Evolutionary conservation across 2,329 filamentous ascomycete species (phyloP).

Genomic region (Penicillium griseofulvum): DNA sequence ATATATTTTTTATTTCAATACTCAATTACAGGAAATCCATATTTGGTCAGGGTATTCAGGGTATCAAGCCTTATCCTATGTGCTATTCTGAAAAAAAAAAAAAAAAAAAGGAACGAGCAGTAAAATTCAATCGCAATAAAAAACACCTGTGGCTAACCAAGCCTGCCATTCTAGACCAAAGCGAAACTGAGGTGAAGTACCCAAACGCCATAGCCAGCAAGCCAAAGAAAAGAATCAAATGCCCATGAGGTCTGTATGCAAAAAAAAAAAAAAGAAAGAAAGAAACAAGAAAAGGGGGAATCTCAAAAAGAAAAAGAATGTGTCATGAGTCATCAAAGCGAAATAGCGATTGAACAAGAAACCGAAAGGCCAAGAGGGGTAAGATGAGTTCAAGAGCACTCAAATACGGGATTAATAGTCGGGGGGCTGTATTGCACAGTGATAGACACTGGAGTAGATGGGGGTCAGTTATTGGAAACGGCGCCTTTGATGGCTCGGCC

Average conservation of each 20-base stretch:
- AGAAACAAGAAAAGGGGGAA: conserved; percentile 14
- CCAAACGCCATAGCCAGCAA: conserved; percentile 12
- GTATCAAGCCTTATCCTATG: conserved; percentile 23
- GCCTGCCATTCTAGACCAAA: conserved; percentile 22
- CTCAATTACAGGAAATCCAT: conserved; percentile 10
- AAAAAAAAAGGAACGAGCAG: neutral
- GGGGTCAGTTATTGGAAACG: conserved; percentile 6
- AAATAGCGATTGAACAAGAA: neutral
- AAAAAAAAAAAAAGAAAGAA: neutral
- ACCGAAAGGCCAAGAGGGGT: neutral
- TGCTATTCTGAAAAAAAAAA: conserved; percentile 1
- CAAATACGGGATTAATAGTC: conserved; percentile 10
- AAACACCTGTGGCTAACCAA: conserved; percentile 15
- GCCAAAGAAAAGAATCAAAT: conserved; percentile 5
- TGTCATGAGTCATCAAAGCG: conserved; percentile 11
- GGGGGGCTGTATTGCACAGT: conserved; percentile 1
- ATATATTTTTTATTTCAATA: too few species aligned
- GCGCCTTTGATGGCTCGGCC: neutral
- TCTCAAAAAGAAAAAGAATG: conserved; percentile 16
- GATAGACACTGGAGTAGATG: neutral
- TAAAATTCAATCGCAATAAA: conserved; percentile 2
- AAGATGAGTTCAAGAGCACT: neutral
- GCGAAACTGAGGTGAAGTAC: conserved; percentile 2
- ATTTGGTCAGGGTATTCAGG: conserved; percentile 28
- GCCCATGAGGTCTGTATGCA: conserved; percentile 3